A percentile compares a stretch with the other conserved stretches of the same genome.
Conservation (phyloP, 305 asterid genomes). For the Rubia occidens region DNA sequence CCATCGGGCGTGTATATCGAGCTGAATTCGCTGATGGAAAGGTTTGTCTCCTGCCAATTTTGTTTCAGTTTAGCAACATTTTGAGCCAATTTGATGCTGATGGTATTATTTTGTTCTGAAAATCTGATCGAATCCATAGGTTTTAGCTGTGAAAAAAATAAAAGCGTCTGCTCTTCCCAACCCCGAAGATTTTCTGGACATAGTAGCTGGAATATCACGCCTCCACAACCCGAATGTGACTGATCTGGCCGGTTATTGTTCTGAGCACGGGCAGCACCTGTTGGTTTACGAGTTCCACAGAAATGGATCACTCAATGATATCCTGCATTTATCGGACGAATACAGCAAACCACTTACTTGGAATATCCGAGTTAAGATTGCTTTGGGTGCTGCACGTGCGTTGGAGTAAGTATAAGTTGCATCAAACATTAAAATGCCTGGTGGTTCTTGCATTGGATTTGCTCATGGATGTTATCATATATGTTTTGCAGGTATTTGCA, state of each 20-base stretch:
- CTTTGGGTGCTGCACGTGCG: constrained; percentile 91
- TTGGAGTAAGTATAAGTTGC: constrained; percentile 51
- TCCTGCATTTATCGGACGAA: constrained; percentile 72
- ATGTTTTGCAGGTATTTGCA: constrained; percentile 69
- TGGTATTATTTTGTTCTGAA: neutral
- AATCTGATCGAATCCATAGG: constrained; percentile 30
- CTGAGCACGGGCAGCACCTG: constrained; percentile 82
- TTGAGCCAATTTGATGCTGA: neutral
- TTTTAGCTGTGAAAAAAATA: constrained; percentile 83
- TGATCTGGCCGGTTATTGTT: constrained; percentile 84
- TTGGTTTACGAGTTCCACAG: constrained; percentile 70
- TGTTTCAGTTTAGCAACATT: neutral
- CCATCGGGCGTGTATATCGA: constrained; percentile 75
- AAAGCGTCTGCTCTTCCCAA: constrained; percentile 51
- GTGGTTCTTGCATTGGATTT: neutral
- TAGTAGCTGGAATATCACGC: constrained; percentile 59
- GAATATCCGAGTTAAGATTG: constrained; percentile 91
- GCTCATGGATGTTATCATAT: constrained; percentile 9
- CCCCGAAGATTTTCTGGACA: constrained; percentile 64
- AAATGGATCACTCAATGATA: constrained; percentile 71
- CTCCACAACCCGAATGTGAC: constrained; percentile 80
- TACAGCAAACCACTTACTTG: constrained; percentile 70
- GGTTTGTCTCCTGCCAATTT: constrained; percentile 29
- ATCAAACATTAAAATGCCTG: neutral
- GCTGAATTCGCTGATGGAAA: constrained; percentile 76